Evolutionary conservation across 495 filamentous ascomycete genomes (phyloP), one percentile per base, ranked within the genome.

Genomic region (Neurospora terricola): DNA sequence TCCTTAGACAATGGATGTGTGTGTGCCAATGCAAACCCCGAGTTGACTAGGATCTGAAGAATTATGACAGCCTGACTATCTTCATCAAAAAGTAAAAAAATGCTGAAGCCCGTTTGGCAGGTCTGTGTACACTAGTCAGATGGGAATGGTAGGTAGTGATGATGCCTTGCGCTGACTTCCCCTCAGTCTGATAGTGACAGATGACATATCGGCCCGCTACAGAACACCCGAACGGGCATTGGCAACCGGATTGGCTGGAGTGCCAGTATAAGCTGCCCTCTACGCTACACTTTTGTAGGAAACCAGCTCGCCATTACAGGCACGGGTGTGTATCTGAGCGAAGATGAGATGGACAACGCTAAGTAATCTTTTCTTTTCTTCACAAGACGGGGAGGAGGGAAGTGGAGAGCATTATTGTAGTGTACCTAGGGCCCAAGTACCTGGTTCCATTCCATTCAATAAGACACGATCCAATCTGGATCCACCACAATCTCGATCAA

Each of bases 391-490:
- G 30, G 7, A 70, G 8, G 36, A 70, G 16, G 66, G 21, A 73
- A 21, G 38, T 70, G n/a, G 38, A 36, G 37, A 59, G 34, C 69
- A 54, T 5, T 34, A 43, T 69, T 43, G 78, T 74, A 38, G 54
- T 71, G 75, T 74, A n/a, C n/a, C n/a, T n/a, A 48, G 45, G 71
- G 72, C 72, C 77, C 76, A 62, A 34, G 69, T 70, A 79, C 76
- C 76, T 34, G 77, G 78, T 78, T 76, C 37, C 11, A 70, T 59
- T 38, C 9, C 42, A 54, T 14, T 27, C 23, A 23, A 23, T 14
- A 54, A 23, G 45, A 66, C 18, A 72, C 73, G 75, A 78, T 80
- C 70, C 75, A 76, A 80, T 80, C 42, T 45, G 42, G 42, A 45
- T 45, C 18, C 48, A 59, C 18, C 48, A 59, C 21, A 59, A 54